phyloP scores from a whole-genome alignment of 1,284 basidiomycete species.

The Cryptococcus depauperatus region DNA sequence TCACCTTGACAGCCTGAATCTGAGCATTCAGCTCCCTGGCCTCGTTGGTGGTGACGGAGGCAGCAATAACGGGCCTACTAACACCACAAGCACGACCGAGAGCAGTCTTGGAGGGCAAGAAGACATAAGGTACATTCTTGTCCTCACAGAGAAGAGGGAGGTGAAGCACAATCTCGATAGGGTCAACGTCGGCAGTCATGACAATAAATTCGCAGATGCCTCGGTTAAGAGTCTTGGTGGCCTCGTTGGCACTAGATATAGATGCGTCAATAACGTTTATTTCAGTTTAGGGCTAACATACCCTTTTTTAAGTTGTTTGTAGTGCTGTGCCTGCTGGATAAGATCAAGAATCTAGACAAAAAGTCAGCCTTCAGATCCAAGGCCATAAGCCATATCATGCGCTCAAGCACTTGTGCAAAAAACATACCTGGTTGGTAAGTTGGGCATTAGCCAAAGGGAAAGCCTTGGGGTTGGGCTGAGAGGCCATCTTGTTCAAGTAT shows the following conservation, averaged over 20 bases:
- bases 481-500: slow-evolving; percentile 25
- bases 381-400: too few relatives aligned
- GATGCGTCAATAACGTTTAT: too few relatives aligned
- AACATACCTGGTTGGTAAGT: slow-evolving; percentile 83
- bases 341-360: slow-evolving; percentile 69
- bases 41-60: slow-evolving; percentile 92
- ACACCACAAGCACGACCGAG: slow-evolving; percentile 95
- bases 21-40: slow-evolving; percentile 84
- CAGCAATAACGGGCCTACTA: slow-evolving; percentile 88
- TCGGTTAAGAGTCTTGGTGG: slow-evolving; percentile 96
- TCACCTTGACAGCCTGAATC: slow-evolving; percentile 74
- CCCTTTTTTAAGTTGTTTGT: slow-evolving; percentile 98
- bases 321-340: slow-evolving; percentile 79
- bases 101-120: slow-evolving; percentile 66
- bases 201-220: slow-evolving; percentile 99
- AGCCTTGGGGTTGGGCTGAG: slow-evolving; percentile 60
- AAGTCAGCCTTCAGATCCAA: background rate
- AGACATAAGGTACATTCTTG: slow-evolving; percentile 98
- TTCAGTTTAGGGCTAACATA: slow-evolving; percentile 9
- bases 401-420: too few relatives aligned
- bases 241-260: slow-evolving; percentile 38
- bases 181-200: slow-evolving; percentile 94
- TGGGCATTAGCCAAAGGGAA: slow-evolving; percentile 85
- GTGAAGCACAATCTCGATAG: slow-evolving; percentile 95
- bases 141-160: slow-evolving; percentile 97